These are phyloP conservation scores for Gracilariopsis chorda DNA, from an alignment of 23 red algal genomes.

Conservation along the genomic window DNA sequence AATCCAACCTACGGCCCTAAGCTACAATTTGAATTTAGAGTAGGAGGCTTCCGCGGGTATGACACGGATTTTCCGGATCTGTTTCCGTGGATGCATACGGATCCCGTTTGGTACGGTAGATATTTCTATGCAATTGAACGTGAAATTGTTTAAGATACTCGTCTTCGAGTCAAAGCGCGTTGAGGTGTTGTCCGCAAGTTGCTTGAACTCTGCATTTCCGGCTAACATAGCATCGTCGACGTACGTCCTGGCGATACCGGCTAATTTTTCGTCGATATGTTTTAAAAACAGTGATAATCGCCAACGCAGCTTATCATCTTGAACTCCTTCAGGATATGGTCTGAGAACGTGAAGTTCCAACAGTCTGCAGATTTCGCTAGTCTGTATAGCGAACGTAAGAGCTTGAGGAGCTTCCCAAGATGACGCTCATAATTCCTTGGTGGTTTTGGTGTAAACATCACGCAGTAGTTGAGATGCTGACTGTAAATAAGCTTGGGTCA, in stretches of 20 bases:
- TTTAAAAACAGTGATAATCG: not conserved
- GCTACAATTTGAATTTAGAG: too few relatives aligned
- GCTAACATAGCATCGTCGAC: not conserved
- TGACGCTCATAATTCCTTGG: not conserved
- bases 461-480: not conserved
- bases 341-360: not conserved
- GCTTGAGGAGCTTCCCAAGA: not conserved
- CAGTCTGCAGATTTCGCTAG: not conserved
- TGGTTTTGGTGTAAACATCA: not conserved
- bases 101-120: too few relatives aligned
- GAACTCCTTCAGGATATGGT: not conserved
- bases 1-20: too few relatives aligned
- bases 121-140: too few relatives aligned
- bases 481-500: not conserved
- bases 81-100: too few relatives aligned
- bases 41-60: too few relatives aligned
- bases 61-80: too few relatives aligned
- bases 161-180: too few relatives aligned
- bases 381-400: not conserved
- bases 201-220: not conserved
- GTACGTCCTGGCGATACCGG: not conserved
- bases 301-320: not conserved
- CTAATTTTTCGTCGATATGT: not conserved
- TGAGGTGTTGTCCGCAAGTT: not conserved
- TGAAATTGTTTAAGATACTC: too few relatives aligned